Evolutionary conservation across 352 stramenopile species (phyloP).

Genomic region (Pythium sukuiense): DNA sequence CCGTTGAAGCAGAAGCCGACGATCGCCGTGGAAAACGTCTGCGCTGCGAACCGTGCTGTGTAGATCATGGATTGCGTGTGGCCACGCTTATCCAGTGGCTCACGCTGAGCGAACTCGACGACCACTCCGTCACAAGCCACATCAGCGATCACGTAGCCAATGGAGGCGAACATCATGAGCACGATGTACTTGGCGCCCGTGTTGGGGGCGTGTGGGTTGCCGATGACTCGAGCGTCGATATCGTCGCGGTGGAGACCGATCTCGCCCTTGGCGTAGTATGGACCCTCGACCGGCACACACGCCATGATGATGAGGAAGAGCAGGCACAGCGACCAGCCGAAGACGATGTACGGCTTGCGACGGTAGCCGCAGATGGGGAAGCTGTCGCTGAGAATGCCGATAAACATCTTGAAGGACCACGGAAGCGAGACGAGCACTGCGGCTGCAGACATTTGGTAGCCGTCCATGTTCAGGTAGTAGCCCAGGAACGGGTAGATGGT

Average conservation of each 20-base stretch:
- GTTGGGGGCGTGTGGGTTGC: constrained; percentile 19
- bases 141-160: constrained; percentile 58
- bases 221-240: constrained; percentile 4
- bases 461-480: constrained; percentile 35
- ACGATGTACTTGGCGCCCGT: constrained; percentile 34
- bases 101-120: constrained; percentile 34
- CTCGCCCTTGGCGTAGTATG: constrained; percentile 25
- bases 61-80: constrained; percentile 41
- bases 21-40: constrained; percentile 19
- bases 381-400: constrained; percentile 35
- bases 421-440: constrained; percentile 25
- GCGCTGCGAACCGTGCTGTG: constrained; percentile 24
- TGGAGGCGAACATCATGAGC: constrained; percentile 44
- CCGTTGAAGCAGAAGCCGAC: constrained; percentile 32
- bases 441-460: constrained; percentile 23
- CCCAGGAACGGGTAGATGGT: constrained; percentile 32
- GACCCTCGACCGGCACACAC: constrained; percentile 17
- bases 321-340: constrained; percentile 30
- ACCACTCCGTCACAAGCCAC: constrained; percentile 48
- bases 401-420: constrained; percentile 40
- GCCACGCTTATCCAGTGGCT: constrained; percentile 25
- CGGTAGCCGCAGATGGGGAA: constrained; percentile 34
- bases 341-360: constrained; percentile 34
- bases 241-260: constrained; percentile 16
- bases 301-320: constrained; percentile 28